These are phyloP conservation scores for Canna indica DNA, from an alignment of 176 grass and related monocot species.

Conservation along the genomic window DNA sequence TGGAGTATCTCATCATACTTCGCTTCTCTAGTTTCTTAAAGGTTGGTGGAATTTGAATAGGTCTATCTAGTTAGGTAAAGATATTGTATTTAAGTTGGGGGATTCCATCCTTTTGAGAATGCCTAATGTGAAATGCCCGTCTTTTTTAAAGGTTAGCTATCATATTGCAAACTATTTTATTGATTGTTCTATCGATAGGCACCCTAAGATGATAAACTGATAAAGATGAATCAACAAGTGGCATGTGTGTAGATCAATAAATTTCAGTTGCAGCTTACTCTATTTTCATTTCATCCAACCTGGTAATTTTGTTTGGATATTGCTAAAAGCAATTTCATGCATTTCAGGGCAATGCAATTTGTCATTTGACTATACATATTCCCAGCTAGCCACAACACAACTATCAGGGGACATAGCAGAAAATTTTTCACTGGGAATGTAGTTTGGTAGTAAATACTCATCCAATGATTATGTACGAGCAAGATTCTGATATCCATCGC, in stretches of 20 bases:
- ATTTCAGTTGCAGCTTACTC: not conserved
- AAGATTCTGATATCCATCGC: conserved; percentile 45
- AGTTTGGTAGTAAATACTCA: conserved; percentile 21
- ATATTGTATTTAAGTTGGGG: not conserved
- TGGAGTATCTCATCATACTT: not conserved
- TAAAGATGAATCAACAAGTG: not conserved
- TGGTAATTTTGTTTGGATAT: not conserved
- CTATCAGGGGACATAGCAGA: not conserved
- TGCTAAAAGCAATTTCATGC: not conserved
- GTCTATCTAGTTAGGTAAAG: not conserved
- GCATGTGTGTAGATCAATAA: not conserved
- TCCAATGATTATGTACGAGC: conserved; percentile 64
- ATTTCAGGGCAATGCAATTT: not conserved
- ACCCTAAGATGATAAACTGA: not conserved
- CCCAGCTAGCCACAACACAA: not conserved
- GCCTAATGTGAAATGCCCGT: too few species aligned
- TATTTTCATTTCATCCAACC: not conserved
- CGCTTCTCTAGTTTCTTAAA: not conserved
- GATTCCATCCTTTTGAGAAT: too few species aligned
- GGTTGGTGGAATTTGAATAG: not conserved
- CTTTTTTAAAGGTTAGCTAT: too few species aligned
- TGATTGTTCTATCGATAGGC: too few species aligned
- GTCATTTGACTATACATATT: not conserved
- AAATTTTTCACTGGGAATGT: conserved; percentile 20
- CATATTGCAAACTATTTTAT: too few species aligned